These are phyloP conservation scores for Eucalyptus marginata DNA, from an alignment of 345 rosid genomes.

Conservation along the genomic window DNA sequence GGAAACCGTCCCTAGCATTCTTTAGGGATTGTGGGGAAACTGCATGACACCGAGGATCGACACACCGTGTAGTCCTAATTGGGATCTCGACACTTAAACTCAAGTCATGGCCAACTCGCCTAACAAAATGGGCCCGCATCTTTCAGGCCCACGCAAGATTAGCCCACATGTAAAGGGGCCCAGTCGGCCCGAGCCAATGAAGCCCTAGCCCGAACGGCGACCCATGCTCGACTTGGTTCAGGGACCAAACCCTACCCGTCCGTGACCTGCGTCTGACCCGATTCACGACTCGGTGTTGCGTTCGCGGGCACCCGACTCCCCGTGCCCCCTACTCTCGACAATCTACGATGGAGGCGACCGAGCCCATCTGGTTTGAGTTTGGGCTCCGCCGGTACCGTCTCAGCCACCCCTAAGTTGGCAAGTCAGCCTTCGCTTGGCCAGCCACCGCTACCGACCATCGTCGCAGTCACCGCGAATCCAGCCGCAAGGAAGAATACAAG, in stretches of 20 bases:
- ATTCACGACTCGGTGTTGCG: fast-evolving
- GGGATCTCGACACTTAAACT: background rate
- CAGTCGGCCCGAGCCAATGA: fast-evolving
- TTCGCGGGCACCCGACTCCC: too few relatives aligned
- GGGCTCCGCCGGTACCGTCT: fast-evolving
- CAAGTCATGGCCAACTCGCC: background rate
- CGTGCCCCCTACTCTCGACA: fast-evolving
- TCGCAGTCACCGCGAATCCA: fast-evolving
- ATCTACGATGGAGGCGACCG: fast-evolving
- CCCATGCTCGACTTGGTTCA: fast-evolving
- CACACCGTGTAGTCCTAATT: background rate
- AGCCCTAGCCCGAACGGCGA: fast-evolving
- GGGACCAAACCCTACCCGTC: fast-evolving
- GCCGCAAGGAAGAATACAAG: fast-evolving
- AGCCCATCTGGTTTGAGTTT: fast-evolving
- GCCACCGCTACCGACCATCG: fast-evolving
- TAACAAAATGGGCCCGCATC: too few relatives aligned
- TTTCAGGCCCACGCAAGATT: fast-evolving
- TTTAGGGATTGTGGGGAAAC: background rate
- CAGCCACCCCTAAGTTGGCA: fast-evolving
- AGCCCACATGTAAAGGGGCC: too few relatives aligned
- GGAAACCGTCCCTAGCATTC: background rate
- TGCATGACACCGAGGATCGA: background rate
- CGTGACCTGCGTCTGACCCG: fast-evolving
- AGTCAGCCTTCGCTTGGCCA: fast-evolving